Conservation (phyloP, 805 yeast species). For the Candida palmyrensis region DNA sequence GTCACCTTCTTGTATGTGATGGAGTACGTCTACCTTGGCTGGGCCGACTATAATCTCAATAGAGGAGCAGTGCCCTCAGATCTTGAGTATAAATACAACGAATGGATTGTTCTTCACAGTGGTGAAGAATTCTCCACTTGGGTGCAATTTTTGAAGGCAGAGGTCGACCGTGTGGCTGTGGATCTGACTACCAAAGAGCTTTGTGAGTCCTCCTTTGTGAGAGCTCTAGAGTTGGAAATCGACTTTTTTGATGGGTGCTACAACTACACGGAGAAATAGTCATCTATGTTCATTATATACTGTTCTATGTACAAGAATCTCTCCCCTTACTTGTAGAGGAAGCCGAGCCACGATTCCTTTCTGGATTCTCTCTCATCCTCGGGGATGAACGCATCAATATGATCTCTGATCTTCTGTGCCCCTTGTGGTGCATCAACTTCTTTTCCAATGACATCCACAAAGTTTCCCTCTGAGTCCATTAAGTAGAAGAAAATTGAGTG, state of each 20-base stretch:
- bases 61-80: slow-evolving; percentile 13
- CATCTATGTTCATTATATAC: no score
- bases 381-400: slow-evolving; percentile 73
- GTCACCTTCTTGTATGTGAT: slow-evolving; percentile 41
- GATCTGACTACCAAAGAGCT: slow-evolving; percentile 3
- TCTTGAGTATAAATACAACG: slow-evolving; percentile 42
- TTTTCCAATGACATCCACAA: slow-evolving; percentile 91
- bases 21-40: slow-evolving; percentile 47
- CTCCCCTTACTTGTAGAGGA: slow-evolving; percentile 41
- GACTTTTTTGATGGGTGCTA: slow-evolving; percentile 47
- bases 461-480: slow-evolving; percentile 98
- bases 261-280: slow-evolving; percentile 15
- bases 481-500: slow-evolving; percentile 95
- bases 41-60: slow-evolving; percentile 39
- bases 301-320: neutral
- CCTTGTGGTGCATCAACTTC: slow-evolving; percentile 80
- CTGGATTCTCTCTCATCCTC: slow-evolving; percentile 61
- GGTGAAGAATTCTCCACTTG: slow-evolving; percentile 44
- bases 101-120: slow-evolving; percentile 50
- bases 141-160: slow-evolving; percentile 41
- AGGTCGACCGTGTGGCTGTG: slow-evolving; percentile 35
- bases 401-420: slow-evolving; percentile 67
- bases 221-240: slow-evolving; percentile 35
- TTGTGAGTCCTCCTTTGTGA: slow-evolving; percentile 22
- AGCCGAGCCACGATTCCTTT: slow-evolving; percentile 56